Percentiles rank a stretch among this genome's conserved stretches.
Conservation (phyloP, 1,284 basidiomycete species). For the Rhodotorula sp. region DNA sequence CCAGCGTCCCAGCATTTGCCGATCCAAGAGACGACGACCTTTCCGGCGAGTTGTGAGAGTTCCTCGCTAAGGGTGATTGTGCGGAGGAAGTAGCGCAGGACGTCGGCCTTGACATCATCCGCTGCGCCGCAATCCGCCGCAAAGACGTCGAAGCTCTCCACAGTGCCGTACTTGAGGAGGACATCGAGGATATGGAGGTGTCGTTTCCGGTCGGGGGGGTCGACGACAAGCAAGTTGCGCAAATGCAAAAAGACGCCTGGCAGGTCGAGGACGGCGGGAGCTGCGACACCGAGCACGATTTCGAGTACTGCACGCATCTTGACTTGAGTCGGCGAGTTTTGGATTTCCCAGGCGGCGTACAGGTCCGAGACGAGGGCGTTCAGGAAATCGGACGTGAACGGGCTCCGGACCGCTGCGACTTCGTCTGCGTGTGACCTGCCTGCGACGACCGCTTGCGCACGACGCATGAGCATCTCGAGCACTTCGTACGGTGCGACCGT, state of each 20-base stretch:
- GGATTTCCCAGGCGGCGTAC: constrained; percentile 29
- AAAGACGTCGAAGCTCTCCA: constrained; percentile 24
- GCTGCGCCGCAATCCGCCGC: background rate
- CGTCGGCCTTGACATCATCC: constrained; percentile 12
- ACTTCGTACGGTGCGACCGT: constrained; percentile 21
- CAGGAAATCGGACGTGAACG: constrained; percentile 11
- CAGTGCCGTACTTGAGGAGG: constrained; percentile 5
- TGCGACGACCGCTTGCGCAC: constrained; percentile 6
- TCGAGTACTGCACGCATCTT: constrained; percentile 20
- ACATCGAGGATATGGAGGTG: constrained; percentile 24
- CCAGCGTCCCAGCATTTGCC: constrained; percentile 21
- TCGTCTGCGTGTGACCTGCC: constrained; percentile 1
- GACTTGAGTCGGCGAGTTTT: constrained; percentile 11
- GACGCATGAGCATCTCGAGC: constrained; percentile 25
- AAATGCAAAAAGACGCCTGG: constrained; percentile 17
- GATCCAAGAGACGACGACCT: constrained; percentile 28
- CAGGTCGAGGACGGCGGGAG: constrained; percentile 7
- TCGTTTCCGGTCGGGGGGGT: constrained; percentile 28
- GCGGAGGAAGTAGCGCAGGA: constrained; percentile 17
- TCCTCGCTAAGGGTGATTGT: constrained; percentile 35
- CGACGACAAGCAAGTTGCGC: constrained; percentile 25
- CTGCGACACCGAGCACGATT: constrained; percentile 22
- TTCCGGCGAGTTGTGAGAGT: constrained; percentile 28
- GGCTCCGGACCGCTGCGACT: constrained; percentile 1
- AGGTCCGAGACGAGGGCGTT: constrained; percentile 8